Percentiles rank a stretch among this genome's conserved stretches.
phyloP scores from a whole-genome alignment of 257 asterid species.

The Plantago ovata region DNA sequence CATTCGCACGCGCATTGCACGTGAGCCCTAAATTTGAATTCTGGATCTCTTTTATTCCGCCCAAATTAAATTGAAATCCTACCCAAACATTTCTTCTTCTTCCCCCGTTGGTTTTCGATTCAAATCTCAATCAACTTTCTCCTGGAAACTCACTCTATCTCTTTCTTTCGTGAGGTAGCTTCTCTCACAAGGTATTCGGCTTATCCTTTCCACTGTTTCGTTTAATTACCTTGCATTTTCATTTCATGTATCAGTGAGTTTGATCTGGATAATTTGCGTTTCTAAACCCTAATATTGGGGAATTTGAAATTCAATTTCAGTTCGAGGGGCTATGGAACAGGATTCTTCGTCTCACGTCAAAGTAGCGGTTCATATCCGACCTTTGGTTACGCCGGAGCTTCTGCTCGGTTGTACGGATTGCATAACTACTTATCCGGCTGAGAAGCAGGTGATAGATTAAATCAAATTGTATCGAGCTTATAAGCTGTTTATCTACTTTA shows the following conservation, averaged over 20 bases:
- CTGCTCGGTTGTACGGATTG: slow-evolving; percentile 88
- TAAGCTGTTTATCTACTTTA: neutral
- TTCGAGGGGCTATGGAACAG: slow-evolving; percentile 39
- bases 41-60: slow-evolving; percentile 7
- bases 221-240: neutral
- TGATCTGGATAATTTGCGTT: no score
- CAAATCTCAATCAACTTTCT: neutral
- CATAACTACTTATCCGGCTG: slow-evolving; percentile 62
- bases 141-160: neutral
- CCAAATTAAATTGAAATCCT: slow-evolving; percentile 3
- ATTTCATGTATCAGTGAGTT: no score
- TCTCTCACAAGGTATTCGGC: neutral
- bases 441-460: slow-evolving; percentile 62
- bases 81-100: neutral
- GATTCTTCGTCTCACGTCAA: slow-evolving; percentile 66
- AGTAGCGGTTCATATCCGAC: slow-evolving; percentile 86
- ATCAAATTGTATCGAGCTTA: neutral
- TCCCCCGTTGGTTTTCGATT: neutral
- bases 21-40: slow-evolving; percentile 3
- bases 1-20: neutral
- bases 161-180: neutral
- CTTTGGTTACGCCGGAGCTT: slow-evolving; percentile 88
- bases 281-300: neutral
- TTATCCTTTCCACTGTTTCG: no score
- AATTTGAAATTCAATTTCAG: neutral